Conservation (phyloP, 805 yeast species). For the Candida tibetensis region DNA sequence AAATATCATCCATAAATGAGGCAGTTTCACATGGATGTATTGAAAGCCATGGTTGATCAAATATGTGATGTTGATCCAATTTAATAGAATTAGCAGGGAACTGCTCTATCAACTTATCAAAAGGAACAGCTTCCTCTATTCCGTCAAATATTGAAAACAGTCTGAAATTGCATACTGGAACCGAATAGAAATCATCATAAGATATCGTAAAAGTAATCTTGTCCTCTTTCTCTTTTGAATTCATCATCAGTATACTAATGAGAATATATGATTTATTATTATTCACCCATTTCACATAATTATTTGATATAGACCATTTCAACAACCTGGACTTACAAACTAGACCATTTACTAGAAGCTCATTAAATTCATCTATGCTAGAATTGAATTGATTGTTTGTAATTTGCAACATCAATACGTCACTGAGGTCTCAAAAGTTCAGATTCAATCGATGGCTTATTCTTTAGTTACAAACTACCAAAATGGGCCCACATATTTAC, state of each 20-base stretch:
- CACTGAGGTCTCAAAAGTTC: no score
- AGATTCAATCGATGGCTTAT: no score
- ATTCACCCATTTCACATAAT: background rate
- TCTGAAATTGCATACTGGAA: conserved; percentile 30
- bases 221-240: no score
- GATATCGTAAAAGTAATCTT: conserved; percentile 24
- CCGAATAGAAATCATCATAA: conserved; percentile 27
- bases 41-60: conserved; percentile 17
- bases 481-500: no score
- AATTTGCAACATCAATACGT: conserved; percentile 4
- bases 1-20: conserved; percentile 14
- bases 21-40: conserved; percentile 33
- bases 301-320: conserved; percentile 3
- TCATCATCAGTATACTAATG: no score
- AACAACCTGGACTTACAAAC: background rate
- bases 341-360: conserved; percentile 8
- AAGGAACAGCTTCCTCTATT: background rate
- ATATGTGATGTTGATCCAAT: conserved; percentile 10
- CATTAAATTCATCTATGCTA: conserved; percentile 14
- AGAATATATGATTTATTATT: no score
- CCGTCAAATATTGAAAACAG: conserved; percentile 7
- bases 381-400: conserved; percentile 13
- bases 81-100: background rate
- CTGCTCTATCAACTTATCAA: background rate
- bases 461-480: no score